Base-by-base conservation (phyloP, 805 yeast species). In the Ogataea naganishii region DNA sequence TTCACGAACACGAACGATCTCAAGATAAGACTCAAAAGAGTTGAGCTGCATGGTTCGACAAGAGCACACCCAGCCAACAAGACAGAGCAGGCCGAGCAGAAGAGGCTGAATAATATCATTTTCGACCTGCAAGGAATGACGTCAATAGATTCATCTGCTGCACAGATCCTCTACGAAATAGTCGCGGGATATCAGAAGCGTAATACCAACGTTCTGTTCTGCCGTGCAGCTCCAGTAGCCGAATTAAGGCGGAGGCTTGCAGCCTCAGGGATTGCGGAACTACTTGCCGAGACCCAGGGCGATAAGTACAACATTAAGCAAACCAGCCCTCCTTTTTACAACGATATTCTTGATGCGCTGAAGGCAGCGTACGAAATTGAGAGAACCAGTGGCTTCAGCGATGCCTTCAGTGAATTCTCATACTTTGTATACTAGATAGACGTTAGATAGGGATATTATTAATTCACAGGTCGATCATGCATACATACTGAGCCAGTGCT, bases 61-160 rank as follows among this genome's bases (percentile, higher is more conserved):
- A 66, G 64, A 28, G 70, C 69, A 11, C 95, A 86, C 46, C 95
- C 95, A 1, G 82, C 85, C 2, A 54, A 65, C 17, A 41, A 46
- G n/a, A 51, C 72, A n/a, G n/a, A n/a, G n/a, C n/a, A n/a, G n/a
- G n/a, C n/a, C n/a, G n/a, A n/a, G n/a, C 49, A 55, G 10, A 60
- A 60, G 38, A 57, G 62, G 3, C 58, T 62, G 49, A 65, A 69
- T 35, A 66, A 69, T 36, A 62, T 85, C n/a, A 61, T 86, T 1
- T 70, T 85, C 43, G 95, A 85, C 44, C 54, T 88, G 38, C 67
- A 77, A 33, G 95, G 95, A 2, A 81, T 86, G 94, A 72, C 81
- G 3, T 67, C 66, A 4, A 66, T 85, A 32, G 96, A 85, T 42
- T 72, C 94, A 0, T 69, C 84, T 1, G 94, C 95, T 0, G 76